Base-by-base conservation (phyloP, 306 rosid genomes). In the Cucumis hystrix region DNA sequence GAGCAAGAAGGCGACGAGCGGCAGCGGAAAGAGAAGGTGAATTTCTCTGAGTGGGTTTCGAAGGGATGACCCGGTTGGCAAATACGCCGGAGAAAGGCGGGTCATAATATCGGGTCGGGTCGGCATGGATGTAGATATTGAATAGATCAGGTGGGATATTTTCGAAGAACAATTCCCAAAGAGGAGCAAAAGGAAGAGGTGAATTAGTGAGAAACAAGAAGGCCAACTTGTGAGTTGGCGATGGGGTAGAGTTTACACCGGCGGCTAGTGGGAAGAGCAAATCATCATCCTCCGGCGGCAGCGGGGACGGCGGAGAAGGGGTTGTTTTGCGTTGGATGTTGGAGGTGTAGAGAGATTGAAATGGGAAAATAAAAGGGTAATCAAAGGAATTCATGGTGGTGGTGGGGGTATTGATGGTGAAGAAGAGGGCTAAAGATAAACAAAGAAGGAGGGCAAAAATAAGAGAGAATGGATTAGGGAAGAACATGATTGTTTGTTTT, bases 51-150 rank as follows among this genome's bases (percentile, higher is more conserved):
- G 98, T 68, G 21, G 80, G 89, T 57, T 82, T 82, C 0, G 98
- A 90, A 3, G 59, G 86, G 16, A 91, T 91, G 35, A 84, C 60
- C 2, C 93, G 85, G 81, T 73, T 18, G 18, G 79, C 62, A 80
- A 91, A 91, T 1, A 91, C 85, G 7, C 95, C 87, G 5, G 89
- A 74, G 55, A 92, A 90, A 0, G 90, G 90, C 3, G 87, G 78
- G 21, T 90, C 30, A n/a, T 90, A 89, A 0, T 15, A 1, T 35
- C 41, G 35, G 3, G 69, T 67, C 6, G 98, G 94, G 70, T 92
- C 92, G 2, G 92, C 92, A 60, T 92, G 96, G 77, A 92, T 33
- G 83, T 92, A 92, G 14, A 92, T 60, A 10, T 85, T 87, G 85
- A 54, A 90, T 8, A 80, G 84, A 18, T 63, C 70, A 3, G 80